These are phyloP conservation scores for Fusarium phyllophilum DNA, from an alignment of 2,329 filamentous ascomycete species.

Conservation along the genomic window DNA sequence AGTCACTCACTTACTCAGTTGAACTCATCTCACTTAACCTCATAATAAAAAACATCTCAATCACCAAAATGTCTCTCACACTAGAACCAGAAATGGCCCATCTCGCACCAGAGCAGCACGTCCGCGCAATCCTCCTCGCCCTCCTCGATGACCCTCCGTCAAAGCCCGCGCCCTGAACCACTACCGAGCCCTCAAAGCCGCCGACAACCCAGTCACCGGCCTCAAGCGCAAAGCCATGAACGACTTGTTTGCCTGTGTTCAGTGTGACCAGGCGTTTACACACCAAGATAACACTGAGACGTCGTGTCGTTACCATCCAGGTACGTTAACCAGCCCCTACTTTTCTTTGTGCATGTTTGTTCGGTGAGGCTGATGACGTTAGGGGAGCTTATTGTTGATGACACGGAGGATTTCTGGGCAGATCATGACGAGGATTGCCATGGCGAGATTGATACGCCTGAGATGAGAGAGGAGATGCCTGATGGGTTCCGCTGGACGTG, in stretches of 20 bases:
- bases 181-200: slow-evolving; percentile 2
- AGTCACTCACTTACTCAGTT: not conserved
- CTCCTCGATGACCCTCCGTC: slow-evolving; percentile 23
- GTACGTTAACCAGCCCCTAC: slow-evolving; percentile 6
- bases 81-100: slow-evolving; percentile 2
- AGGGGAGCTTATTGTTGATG: slow-evolving; percentile 11
- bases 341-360: not conserved
- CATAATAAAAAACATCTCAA: not conserved
- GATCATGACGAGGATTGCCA: slow-evolving; percentile 18
- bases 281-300: slow-evolving; percentile 17
- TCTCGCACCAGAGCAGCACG: slow-evolving; percentile 21
- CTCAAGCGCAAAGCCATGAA: slow-evolving; percentile 32
- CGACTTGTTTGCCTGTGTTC: slow-evolving; percentile 28
- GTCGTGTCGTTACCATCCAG: slow-evolving; percentile 18
- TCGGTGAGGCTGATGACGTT: not conserved
- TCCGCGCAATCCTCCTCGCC: slow-evolving; percentile 33
- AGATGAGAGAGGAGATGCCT: slow-evolving; percentile 13
- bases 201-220: not conserved
- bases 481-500: slow-evolving; percentile 16
- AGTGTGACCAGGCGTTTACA: slow-evolving; percentile 20
- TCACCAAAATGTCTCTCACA: slow-evolving; percentile 5
- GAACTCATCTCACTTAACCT: not conserved
- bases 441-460: slow-evolving; percentile 6
- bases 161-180: slow-evolving; percentile 6
- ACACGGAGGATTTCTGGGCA: slow-evolving; percentile 3